A percentile compares a stretch with the other conserved stretches of the same genome.
phyloP scores from a whole-genome alignment of 352 stramenopile genomes.

The Globisporangium abappressorium region DNA sequence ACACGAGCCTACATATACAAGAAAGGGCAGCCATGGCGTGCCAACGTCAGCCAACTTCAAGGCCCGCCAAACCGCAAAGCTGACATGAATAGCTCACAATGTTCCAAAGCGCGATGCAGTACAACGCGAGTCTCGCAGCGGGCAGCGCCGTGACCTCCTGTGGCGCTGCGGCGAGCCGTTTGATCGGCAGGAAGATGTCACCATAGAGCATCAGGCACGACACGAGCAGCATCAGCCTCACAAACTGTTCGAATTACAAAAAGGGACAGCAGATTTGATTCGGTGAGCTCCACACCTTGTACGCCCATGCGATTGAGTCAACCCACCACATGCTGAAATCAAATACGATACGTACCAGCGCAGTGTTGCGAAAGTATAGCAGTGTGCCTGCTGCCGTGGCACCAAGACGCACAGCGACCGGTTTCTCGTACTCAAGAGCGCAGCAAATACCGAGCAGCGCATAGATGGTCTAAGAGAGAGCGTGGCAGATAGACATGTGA shows the following conservation, averaged over 20 bases:
- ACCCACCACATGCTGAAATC: neutral
- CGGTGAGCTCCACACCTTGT: neutral
- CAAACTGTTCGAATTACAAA: slow-evolving; percentile 33
- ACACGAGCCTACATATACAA: slow-evolving; percentile 26
- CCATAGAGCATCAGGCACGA: slow-evolving; percentile 52
- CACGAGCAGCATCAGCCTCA: slow-evolving; percentile 55
- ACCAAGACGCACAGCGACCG: slow-evolving; percentile 38
- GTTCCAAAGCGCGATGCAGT: slow-evolving; percentile 45
- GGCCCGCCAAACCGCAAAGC: neutral
- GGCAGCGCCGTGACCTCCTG: slow-evolving; percentile 13
- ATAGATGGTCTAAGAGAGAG: slow-evolving; percentile 18
- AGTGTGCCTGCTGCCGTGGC: slow-evolving; percentile 28
- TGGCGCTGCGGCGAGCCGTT: slow-evolving; percentile 15
- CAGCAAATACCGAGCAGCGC: slow-evolving; percentile 32
- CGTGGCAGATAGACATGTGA: neutral
- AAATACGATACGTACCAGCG: slow-evolving; percentile 29
- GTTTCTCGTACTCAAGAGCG: slow-evolving; percentile 54
- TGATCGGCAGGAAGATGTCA: slow-evolving; percentile 46
- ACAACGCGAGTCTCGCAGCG: slow-evolving; percentile 26
- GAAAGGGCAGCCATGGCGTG: neutral
- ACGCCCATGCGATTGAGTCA: too few species aligned
- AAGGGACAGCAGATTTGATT: neutral
- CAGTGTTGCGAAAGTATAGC: slow-evolving; percentile 65
- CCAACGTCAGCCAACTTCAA: neutral
- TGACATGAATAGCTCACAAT: slow-evolving; percentile 16